Evolutionary conservation across 75 land plant species (phyloP).

Genomic region (Selaginella moellendorffii): DNA sequence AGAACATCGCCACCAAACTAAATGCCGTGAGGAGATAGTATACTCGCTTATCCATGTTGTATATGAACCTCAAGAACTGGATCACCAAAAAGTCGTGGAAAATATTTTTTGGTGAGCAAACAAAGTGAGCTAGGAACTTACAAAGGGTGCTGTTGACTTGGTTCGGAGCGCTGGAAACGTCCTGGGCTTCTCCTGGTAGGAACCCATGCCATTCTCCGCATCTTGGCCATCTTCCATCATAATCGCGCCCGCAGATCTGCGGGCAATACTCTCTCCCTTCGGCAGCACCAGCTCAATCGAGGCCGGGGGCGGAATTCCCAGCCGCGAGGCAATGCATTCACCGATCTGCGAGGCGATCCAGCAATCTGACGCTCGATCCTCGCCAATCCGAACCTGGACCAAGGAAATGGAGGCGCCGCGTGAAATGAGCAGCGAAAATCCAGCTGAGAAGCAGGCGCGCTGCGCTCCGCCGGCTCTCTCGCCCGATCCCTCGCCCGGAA

Average conservation of each 20-base stretch:
- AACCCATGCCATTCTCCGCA: constrained; percentile 50
- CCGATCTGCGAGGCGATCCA: no score
- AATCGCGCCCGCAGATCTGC: constrained; percentile 32
- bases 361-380: no score
- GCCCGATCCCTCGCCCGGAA: no score
- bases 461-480: no score
- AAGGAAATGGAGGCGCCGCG: no score
- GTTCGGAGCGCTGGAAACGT: constrained; percentile 69
- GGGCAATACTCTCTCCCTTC: no score
- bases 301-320: no score
- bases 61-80: constrained; percentile 58
- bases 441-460: no score
- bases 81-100: constrained; percentile 9
- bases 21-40: constrained; percentile 49
- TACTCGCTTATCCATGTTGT: constrained; percentile 56
- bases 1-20: constrained; percentile 47
- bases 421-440: no score
- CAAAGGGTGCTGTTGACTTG: constrained; percentile 62
- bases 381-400: no score
- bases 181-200: constrained; percentile 49
- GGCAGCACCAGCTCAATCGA: no score
- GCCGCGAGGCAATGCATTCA: no score
- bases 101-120: neutral
- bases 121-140: constrained; percentile 17
- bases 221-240: constrained; percentile 48